Evolutionary conservation across 371 early-diverging fungal species (phyloP), one percentile per base, ranked within the genome.

Genomic region (Zopfochytrium polystomum): DNA sequence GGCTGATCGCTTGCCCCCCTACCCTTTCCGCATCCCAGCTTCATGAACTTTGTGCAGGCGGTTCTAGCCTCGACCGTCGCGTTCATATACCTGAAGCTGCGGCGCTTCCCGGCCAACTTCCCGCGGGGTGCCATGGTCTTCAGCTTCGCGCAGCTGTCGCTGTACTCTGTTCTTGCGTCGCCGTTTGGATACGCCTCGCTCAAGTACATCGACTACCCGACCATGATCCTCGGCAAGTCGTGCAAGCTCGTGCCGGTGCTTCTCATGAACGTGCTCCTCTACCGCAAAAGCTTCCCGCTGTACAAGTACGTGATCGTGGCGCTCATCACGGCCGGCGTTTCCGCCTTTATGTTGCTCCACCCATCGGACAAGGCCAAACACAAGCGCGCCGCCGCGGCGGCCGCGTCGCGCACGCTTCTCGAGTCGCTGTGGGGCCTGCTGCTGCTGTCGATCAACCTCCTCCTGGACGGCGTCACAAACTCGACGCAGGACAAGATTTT

Each of bases 191-290:
- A 94, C 74, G 90, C 88, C 18, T 83, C 95, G 9, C 77, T 98
- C 34, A 87, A 88, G 51, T 92, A 94, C 68, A 90, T 99, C 63
- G 93, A 95, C 75, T 99, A 96, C 75, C 97, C 96, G 22, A 98
- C 98, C 20, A 82, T 98, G 84, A 91, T 93, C 44, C 79, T 99
- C 33, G 95, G 95, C 55, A 96, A 98, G 72, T 91, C 95, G 23
- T 96, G 98, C 80, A 99, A 98, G 69, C 85, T 99, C 33, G 82
- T 99, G 6, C 99, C 99, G 1, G 94, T 98, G 30, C 83, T 96
- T 81, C 52, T 95, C 56, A 95, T 96, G 93, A 93, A 91, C 74
- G 84, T 91, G 49, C 48, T 98, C 26, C 80, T 99, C 30, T 93
- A 96, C 74, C 85, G 91, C 27, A 83, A 89, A 35, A 82, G 81